Base-by-base conservation (phyloP, 202 grass and related monocot genomes). In the Setaria viridis region DNA sequence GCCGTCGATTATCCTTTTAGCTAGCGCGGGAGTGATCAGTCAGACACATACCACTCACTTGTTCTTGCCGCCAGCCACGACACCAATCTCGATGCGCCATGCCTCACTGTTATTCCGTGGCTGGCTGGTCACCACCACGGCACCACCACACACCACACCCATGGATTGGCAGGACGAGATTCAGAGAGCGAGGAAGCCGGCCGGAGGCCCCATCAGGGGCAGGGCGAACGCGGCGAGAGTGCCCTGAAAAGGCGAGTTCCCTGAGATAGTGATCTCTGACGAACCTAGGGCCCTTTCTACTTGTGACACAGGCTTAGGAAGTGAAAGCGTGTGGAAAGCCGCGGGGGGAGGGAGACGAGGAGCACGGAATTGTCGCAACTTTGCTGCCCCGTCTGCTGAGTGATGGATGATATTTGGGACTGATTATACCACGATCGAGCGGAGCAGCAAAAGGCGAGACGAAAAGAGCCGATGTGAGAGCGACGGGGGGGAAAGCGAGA, bases 221-320 rank as follows among this genome's bases (percentile, higher is more conserved):
- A 25, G 25, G 25, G 25, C 25, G 25, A 25, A 25, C 25, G 25
- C 0, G 41, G 46, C 19, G 43, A 33, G 17, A 81, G 77, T 56
- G 68, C 84, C 77, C 76, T 86, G 77, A 46, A 86, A 86, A 86
- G 69, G 67, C 3, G 30, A 32, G 43, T 53, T 68, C 42, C 20
- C 37, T 62, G 57, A 46, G 58, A 65, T 56, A 45, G 77, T 74
- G 85, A 65, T 86, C 30, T 55, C 84, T 86, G 84, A 80, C 77
- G 68, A 86, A 45, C 56, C 77, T 34, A 42, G 53, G 68, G 68
- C 13, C 15, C 84, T 86, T 80, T 80, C 76, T 64, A 80, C 67
- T 80, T 73, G 84, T 65, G 56, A 86, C 45, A 9, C 57, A 15
- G 56, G 76, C 67, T 65, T 43, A 43, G 64, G 66, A 75, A 65